A percentile compares a stretch with the other conserved stretches of the same genome.
These are phyloP conservation scores for Trypanosoma cruzi DNA, from an alignment of 208 protist genomes.

Conservation along the genomic window DNA sequence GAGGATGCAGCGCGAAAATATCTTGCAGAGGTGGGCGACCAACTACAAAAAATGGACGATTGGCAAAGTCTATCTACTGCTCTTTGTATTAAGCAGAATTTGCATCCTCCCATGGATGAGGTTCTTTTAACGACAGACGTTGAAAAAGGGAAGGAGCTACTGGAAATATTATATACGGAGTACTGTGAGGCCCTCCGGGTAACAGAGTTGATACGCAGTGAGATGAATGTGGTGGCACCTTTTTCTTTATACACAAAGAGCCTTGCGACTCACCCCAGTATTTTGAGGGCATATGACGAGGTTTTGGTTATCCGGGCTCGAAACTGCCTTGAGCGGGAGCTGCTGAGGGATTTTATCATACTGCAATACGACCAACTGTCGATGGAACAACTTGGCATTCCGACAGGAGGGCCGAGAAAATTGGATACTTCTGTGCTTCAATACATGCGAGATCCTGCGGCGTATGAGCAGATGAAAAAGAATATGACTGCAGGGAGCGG, in stretches of 20 bases:
- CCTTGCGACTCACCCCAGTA: constrained; percentile 18
- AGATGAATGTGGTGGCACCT: constrained; percentile 21
- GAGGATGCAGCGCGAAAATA: constrained; percentile 13
- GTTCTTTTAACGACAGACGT: constrained; percentile 4
- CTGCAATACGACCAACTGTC: constrained; percentile 44
- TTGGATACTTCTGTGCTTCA: constrained; percentile 58
- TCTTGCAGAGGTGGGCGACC: constrained; percentile 8
- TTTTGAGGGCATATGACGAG: constrained; percentile 22
- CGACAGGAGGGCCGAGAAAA: constrained; percentile 48
- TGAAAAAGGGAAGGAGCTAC: constrained; percentile 15
- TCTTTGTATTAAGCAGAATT: constrained; percentile 11
- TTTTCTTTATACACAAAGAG: constrained; percentile 9
- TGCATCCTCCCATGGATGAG: constrained; percentile 32
- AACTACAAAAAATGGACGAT: constrained; percentile 22
- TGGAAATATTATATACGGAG: constrained; percentile 21
- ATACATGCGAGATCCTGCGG: constrained; percentile 63
- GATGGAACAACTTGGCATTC: constrained; percentile 63
- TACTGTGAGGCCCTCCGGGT: constrained; percentile 22
- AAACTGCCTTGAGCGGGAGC: constrained; percentile 36
- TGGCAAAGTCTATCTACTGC: constrained; percentile 25
- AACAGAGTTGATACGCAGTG: constrained; percentile 14
- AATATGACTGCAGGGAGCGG: background rate
- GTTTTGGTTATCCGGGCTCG: constrained; percentile 37
- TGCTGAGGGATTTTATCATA: constrained; percentile 43
- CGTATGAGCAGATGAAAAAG: constrained; percentile 9